phyloP scores from a whole-genome alignment of 2,329 filamentous ascomycete genomes.

The Sporothrix euskadiensis region DNA sequence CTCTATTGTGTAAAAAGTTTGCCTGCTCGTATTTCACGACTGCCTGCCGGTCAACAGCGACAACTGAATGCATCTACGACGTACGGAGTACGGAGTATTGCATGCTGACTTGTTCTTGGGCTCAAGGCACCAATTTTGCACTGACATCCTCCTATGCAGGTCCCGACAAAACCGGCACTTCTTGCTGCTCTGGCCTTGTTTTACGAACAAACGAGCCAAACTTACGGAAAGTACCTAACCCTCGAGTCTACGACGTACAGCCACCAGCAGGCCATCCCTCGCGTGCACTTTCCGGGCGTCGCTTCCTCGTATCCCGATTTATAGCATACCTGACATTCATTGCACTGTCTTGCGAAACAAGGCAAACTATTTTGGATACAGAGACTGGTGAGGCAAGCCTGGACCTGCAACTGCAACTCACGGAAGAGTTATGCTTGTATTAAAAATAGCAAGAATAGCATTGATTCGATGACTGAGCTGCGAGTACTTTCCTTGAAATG shows the following conservation, averaged over 20 bases:
- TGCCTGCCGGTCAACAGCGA: background rate
- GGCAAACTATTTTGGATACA: background rate
- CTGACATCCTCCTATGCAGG: background rate
- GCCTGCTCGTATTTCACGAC: background rate
- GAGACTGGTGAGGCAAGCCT: background rate
- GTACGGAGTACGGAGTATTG: too few relatives aligned
- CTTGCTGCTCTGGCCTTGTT: conserved; percentile 1
- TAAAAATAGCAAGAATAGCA: conserved; percentile 13
- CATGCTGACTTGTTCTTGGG: too few relatives aligned
- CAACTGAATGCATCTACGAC: background rate
- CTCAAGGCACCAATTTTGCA: too few relatives aligned
- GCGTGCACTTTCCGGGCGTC: conserved; percentile 1
- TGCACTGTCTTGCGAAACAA: background rate
- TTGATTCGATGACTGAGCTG: background rate
- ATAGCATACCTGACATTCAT: background rate
- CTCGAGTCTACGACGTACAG: background rate
- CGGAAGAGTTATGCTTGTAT: background rate
- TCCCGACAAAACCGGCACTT: conserved; percentile 6
- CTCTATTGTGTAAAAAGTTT: background rate
- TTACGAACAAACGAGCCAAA: background rate
- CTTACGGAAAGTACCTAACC: background rate
- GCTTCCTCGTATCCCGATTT: conserved; percentile 6
- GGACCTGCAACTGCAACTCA: background rate
- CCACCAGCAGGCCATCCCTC: background rate
- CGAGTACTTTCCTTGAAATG: background rate